These are phyloP conservation scores for Yarrowia deformans DNA, from an alignment of 805 yeast genomes.

Conservation along the genomic window DNA sequence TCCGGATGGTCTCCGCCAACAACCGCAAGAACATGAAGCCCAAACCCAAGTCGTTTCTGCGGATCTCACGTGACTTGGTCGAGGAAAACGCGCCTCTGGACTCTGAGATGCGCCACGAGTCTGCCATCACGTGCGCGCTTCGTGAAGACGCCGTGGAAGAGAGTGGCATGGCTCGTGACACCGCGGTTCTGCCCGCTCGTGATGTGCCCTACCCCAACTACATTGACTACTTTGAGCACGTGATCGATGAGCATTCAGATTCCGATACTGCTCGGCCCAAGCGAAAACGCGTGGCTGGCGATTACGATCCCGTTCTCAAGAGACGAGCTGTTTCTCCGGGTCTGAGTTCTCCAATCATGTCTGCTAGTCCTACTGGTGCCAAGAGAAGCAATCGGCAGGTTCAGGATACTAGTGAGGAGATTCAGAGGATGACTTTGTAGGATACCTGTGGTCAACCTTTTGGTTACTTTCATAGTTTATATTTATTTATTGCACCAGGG, in stretches of 20 bases:
- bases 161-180: conserved; percentile 1
- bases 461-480: too few relatives aligned
- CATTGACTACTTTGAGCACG: conserved; percentile 28
- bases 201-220: conserved; percentile 19
- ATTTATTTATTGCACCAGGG: too few relatives aligned
- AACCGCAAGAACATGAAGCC: conserved; percentile 43
- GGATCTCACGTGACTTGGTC: conserved; percentile 45
- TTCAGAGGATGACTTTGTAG: conserved; percentile 44
- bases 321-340: conserved; percentile 47
- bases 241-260: conserved; percentile 29
- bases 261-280: conserved; percentile 32
- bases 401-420: conserved; percentile 45
- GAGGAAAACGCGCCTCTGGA: conserved; percentile 46
- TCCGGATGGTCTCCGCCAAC: conserved; percentile 20
- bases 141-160: conserved; percentile 42
- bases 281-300: conserved; percentile 7
- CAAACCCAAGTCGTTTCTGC: conserved; percentile 43
- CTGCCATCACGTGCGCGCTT: conserved; percentile 44
- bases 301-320: conserved; percentile 39
- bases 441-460: too few relatives aligned
- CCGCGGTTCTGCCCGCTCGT: background rate
- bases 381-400: conserved; percentile 43
- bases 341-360: conserved; percentile 41
- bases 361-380: conserved; percentile 42
- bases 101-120: conserved; percentile 45